Conservation (phyloP, 23 red algal genomes). For the Gracilaria domingensis region DNA sequence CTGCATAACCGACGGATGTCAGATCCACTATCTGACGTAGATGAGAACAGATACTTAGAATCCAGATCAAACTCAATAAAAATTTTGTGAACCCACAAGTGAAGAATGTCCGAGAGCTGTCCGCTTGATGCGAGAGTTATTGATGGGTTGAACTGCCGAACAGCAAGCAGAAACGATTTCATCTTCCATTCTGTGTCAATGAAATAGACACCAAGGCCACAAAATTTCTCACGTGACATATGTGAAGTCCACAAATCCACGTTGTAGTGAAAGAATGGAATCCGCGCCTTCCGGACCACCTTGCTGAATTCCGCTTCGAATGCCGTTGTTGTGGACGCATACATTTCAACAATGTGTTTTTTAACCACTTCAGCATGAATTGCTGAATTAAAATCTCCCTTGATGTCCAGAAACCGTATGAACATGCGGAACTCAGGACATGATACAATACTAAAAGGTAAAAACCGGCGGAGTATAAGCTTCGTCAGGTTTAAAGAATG, state of each 20-base stretch:
- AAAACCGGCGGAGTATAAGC: no score
- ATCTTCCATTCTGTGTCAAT: neutral
- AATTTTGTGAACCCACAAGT: constrained; percentile 21
- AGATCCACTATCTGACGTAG: constrained; percentile 40
- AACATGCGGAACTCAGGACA: no score
- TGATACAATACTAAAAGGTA: no score
- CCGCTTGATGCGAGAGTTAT: neutral
- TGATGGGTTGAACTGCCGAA: constrained; percentile 8
- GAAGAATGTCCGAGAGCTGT: constrained; percentile 1
- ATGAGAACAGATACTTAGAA: neutral
- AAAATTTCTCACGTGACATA: neutral
- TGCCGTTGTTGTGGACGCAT: neutral
- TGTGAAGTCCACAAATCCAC: constrained; percentile 22
- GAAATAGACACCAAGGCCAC: neutral
- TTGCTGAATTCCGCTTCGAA: neutral
- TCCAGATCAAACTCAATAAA: neutral
- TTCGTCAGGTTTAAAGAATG: no score
- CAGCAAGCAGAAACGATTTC: constrained; percentile 13
- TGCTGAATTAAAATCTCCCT: no score
- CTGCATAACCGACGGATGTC: constrained; percentile 13
- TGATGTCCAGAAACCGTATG: no score
- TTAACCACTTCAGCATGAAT: no score
- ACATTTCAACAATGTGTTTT: neutral
- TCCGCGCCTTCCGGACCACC: no score
- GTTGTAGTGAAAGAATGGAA: constrained; percentile 23